Conservation (phyloP, 352 stramenopile species). For the Globisporangium abappressorium region DNA sequence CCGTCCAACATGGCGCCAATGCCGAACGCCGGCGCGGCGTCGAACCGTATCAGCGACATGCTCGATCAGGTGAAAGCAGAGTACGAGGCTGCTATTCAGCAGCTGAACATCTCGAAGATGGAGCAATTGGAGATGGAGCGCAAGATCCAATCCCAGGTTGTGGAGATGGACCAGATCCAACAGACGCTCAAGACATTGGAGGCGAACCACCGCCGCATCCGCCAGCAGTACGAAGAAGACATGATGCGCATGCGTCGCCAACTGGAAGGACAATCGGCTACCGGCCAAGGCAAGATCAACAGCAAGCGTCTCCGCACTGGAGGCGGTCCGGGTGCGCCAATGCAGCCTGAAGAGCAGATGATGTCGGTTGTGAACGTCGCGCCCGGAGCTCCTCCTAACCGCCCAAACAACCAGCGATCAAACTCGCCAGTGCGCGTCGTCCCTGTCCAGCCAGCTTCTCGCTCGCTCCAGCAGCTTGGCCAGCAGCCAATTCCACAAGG, state of each 20-base stretch:
- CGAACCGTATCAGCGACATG: conserved; percentile 73
- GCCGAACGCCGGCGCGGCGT: conserved; percentile 40
- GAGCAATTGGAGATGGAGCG: conserved; percentile 86
- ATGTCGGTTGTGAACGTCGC: conserved; percentile 58
- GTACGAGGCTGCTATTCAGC: conserved; percentile 80
- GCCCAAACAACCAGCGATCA: conserved; percentile 30
- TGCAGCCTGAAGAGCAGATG: conserved; percentile 53
- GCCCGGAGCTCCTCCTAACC: conserved; percentile 45
- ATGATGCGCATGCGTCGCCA: conserved; percentile 81
- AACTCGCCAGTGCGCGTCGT: conserved; percentile 68
- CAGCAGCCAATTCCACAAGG: conserved; percentile 46
- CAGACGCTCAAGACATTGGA: conserved; percentile 84
- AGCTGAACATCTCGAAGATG: conserved; percentile 87
- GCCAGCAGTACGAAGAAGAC: conserved; percentile 86
- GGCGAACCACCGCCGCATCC: conserved; percentile 76
- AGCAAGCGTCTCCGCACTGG: conserved; percentile 54
- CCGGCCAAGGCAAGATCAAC: conserved; percentile 35
- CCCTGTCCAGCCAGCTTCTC: conserved; percentile 65
- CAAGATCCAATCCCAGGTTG: conserved; percentile 84
- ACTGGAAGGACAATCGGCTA: conserved; percentile 52
- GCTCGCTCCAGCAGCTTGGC: conserved; percentile 62
- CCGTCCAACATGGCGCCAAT: conserved; percentile 40
- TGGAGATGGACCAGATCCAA: conserved; percentile 89
- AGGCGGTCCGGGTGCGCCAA: conserved; percentile 27
- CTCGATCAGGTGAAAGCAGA: conserved; percentile 83